Conservation (phyloP, 176 grass and related monocot species). For the Secale cereale region DNA sequence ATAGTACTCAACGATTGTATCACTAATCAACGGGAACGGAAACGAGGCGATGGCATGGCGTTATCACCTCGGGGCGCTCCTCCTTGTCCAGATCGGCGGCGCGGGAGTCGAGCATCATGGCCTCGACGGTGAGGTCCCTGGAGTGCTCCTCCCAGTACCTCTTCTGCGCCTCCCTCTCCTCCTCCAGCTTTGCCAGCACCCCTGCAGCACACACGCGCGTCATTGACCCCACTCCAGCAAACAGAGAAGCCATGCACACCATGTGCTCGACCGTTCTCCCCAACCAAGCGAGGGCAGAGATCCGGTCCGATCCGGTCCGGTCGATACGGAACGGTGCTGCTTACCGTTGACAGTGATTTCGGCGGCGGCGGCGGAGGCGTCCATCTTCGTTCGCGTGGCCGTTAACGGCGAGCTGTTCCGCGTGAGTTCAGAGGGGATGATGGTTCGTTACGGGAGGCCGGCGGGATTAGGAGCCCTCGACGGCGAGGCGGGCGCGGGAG, state of each 20-base stretch:
- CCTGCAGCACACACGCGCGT: background rate
- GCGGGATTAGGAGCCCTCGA: slow-evolving; percentile 69
- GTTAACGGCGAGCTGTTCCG: background rate
- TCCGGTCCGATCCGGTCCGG: slow-evolving; percentile 38
- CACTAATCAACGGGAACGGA: background rate
- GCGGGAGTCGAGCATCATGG: slow-evolving; percentile 98
- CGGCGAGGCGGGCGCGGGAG: slow-evolving; percentile 76
- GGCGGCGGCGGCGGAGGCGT: slow-evolving; percentile 16
- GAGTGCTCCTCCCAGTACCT: slow-evolving; percentile 98
- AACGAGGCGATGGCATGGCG: background rate
- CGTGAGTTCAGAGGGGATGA: background rate
- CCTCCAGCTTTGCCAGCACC: slow-evolving; percentile 24
- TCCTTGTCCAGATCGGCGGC: slow-evolving; percentile 90
- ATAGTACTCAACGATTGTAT: background rate
- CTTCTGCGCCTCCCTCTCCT: slow-evolving; percentile 90
- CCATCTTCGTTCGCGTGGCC: slow-evolving; percentile 26
- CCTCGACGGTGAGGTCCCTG: slow-evolving; percentile 88
- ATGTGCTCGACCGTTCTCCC: slow-evolving; percentile 25
- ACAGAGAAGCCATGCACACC: background rate
- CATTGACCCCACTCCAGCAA: background rate
- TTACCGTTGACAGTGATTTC: slow-evolving; percentile 44
- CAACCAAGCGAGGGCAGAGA: slow-evolving; percentile 12
- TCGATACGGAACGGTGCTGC: background rate
- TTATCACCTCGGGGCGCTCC: slow-evolving; percentile 80
- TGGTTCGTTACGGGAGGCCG: background rate